Evolutionary conservation across 768 basidiomycete genomes (phyloP).

Genomic region (Kwoniella shandongensis): DNA sequence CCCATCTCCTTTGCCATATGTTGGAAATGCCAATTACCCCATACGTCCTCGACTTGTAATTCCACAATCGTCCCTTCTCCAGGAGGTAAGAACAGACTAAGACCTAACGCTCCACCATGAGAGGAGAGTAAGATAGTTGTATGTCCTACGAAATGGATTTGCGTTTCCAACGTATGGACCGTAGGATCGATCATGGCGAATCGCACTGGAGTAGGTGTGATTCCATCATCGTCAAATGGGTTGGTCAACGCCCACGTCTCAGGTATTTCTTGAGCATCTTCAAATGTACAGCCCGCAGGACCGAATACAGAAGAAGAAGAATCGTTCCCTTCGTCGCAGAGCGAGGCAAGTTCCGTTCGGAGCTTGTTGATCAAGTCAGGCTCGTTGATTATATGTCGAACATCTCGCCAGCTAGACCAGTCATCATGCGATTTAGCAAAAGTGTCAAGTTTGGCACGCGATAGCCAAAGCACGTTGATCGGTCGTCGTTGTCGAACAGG

Average conservation of each 20-base stretch:
- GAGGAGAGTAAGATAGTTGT: slow-evolving; percentile 40
- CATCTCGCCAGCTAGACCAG: slow-evolving; percentile 46
- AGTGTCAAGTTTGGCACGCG: slow-evolving; percentile 41
- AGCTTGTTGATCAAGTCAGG: slow-evolving; percentile 32
- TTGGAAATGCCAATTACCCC: slow-evolving; percentile 43
- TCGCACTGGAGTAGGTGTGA: slow-evolving; percentile 9
- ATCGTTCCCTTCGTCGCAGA: slow-evolving; percentile 21
- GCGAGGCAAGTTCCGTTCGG: slow-evolving; percentile 15
- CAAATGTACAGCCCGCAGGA: slow-evolving; percentile 29
- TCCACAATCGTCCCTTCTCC: slow-evolving; percentile 39
- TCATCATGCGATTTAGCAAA: slow-evolving; percentile 39
- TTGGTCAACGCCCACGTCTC: slow-evolving; percentile 33
- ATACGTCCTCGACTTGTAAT: slow-evolving; percentile 34
- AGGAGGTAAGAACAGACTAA: slow-evolving; percentile 46
- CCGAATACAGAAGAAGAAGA: slow-evolving; percentile 6
- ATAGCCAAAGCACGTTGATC: slow-evolving; percentile 50
- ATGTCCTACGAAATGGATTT: slow-evolving; percentile 48
- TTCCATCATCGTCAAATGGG: slow-evolving; percentile 1
- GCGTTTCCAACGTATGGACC: slow-evolving; percentile 48
- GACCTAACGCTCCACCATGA: slow-evolving; percentile 48
- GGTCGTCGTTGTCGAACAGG: slow-evolving; percentile 18
- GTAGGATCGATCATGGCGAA: slow-evolving; percentile 47
- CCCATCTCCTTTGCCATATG: slow-evolving; percentile 48
- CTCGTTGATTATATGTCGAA: slow-evolving; percentile 48
- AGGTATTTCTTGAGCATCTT: slow-evolving; percentile 34